Base-by-base conservation (phyloP, 2,329 filamentous ascomycete genomes). In the Calonectria honghensis region DNA sequence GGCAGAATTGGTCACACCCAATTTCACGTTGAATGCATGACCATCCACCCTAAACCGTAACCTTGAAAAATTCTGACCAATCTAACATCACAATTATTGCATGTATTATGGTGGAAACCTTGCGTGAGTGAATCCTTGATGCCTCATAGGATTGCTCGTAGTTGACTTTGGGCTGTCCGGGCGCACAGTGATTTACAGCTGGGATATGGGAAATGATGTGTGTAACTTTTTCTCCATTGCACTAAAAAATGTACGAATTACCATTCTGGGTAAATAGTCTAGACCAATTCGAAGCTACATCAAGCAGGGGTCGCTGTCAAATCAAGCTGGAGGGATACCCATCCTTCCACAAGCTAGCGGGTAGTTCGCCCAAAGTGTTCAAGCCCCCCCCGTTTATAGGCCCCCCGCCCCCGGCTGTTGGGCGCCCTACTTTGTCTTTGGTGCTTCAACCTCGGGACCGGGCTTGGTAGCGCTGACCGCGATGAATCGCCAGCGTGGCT, bases 401-500 rank as follows among this genome's bases (percentile, higher is more conserved):
- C 16, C 16, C 39, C 27, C 45, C 45, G 45, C 63, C 29, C 11
- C 41, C 1, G 24, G 29, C 48, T 48, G 20, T 9, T 48, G 45
- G 10, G n/a, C 31, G 29, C 45, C 35, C 27, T 48, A 73, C 9
- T 69, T 69, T 14, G 66, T 48, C 66, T 73, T 73, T 10, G 71
- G 52, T 4, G 39, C 65, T 35, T 73, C 71, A 59, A 73, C 70
- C 1, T 39, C 31, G 24, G 45, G 45, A 16, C 71, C 70, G 13
- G 73, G 75, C 41, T 78, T 78, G 32, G 37, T 73, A 20, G 73
- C 76, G 51, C 72, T 78, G 20, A 78, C 67, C 0, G 70, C 76
- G 11, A 78, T 73, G 63, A 73, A 78, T 63, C 71, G 72, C 76
- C 76, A 76, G 41, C 73, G 54, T 14, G 65, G 65, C 32, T 76